Percentiles rank a stretch among this genome's conserved stretches.
phyloP scores from a whole-genome alignment of 768 basidiomycete genomes.

The Leccinum rimulosum region DNA sequence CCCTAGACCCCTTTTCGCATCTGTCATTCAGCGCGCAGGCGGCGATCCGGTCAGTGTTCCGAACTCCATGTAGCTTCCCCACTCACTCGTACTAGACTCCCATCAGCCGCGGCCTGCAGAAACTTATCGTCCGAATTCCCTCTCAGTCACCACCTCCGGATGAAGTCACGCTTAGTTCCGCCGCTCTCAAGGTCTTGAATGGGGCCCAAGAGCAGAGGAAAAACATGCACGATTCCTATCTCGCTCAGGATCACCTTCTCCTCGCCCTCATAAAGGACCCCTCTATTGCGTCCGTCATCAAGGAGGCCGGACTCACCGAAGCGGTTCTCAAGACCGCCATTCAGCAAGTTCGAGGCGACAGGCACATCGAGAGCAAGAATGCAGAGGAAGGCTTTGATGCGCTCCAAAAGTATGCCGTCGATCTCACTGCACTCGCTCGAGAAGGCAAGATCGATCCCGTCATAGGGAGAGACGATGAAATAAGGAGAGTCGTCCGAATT shows the following conservation, averaged over 20 bases:
- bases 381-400: constrained; percentile 96
- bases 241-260: constrained; percentile 90
- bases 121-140: constrained; percentile 76
- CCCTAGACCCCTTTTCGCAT: constrained; percentile 66
- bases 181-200: constrained; percentile 59
- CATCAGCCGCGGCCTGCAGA: constrained; percentile 72
- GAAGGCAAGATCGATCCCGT: constrained; percentile 96
- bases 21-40: constrained; percentile 78
- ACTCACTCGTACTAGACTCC: constrained; percentile 35
- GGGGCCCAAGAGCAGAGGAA: constrained; percentile 78
- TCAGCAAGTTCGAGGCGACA: constrained; percentile 77
- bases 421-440: constrained; percentile 83
- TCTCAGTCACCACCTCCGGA: constrained; percentile 85
- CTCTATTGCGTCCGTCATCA: constrained; percentile 64
- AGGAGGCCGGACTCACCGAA: constrained; percentile 72
- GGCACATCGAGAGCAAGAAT: constrained; percentile 78
- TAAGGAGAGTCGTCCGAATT: constrained; percentile 80
- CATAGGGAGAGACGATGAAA: constrained; percentile 91
- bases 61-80: not conserved
- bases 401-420: constrained; percentile 81
- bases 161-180: constrained; percentile 61
- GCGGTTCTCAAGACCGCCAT: constrained; percentile 72
- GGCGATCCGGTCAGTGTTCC: constrained; percentile 67
- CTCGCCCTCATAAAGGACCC: constrained; percentile 79
- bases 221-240: constrained; percentile 85